Conservation (phyloP, 257 asterid species). For the Ophiorrhiza pumila region DNA sequence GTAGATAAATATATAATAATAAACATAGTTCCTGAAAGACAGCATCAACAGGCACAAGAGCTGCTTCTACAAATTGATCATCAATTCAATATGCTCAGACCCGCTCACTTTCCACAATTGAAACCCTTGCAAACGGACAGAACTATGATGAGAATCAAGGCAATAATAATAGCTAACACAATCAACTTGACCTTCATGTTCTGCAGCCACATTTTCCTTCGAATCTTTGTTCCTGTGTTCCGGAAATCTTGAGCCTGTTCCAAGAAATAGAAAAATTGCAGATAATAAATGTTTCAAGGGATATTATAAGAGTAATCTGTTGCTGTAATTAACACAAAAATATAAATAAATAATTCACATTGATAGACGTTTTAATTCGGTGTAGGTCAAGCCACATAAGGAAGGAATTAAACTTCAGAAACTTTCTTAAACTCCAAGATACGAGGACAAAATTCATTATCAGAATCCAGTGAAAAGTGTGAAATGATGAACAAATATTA, state of each 20-base stretch:
- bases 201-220: slow-evolving; percentile 90
- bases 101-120: slow-evolving; percentile 44
- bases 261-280: neutral
- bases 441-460: no score
- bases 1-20: slow-evolving; percentile 6
- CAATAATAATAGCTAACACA: slow-evolving; percentile 61
- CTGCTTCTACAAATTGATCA: slow-evolving; percentile 13
- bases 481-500: neutral
- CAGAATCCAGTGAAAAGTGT: neutral
- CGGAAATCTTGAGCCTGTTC: slow-evolving; percentile 84
- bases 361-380: neutral
- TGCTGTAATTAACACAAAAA: neutral
- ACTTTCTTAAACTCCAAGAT: no score
- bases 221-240: slow-evolving; percentile 56
- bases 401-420: neutral
- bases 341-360: neutral
- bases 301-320: no score
- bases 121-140: slow-evolving; percentile 72
- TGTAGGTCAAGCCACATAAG: neutral
- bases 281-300: neutral
- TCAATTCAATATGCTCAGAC: neutral
- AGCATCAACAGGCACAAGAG: neutral
- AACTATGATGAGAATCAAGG: slow-evolving; percentile 75
- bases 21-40: neutral
- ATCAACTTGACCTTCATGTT: slow-evolving; percentile 87